phyloP scores from a whole-genome alignment of 768 basidiomycete genomes.

The Boletus sensibilis region DNA sequence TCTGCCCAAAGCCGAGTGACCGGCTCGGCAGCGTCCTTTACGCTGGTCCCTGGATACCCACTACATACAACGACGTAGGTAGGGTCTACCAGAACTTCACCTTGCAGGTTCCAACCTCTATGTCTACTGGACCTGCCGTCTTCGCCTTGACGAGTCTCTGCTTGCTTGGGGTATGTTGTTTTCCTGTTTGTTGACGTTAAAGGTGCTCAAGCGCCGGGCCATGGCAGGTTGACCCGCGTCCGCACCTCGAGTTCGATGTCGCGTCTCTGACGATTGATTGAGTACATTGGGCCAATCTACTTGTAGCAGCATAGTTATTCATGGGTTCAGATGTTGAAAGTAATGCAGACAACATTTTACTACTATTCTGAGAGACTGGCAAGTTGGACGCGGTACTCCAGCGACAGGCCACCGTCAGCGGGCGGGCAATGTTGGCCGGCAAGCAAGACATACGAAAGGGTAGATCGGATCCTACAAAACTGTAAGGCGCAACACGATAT shows the following conservation, averaged over 20 bases:
- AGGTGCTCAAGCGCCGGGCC: not conserved
- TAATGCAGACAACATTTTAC: not conserved
- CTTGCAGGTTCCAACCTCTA: constrained; percentile 11
- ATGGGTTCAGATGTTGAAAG: not conserved
- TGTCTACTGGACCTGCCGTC: constrained; percentile 22
- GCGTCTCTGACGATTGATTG: constrained; percentile 19
- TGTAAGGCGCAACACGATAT: not conserved
- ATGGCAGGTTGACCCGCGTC: constrained; percentile 25
- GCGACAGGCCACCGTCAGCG: not conserved
- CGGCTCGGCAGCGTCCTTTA: constrained; percentile 29
- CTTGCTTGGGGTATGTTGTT: constrained; percentile 28
- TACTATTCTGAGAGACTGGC: no score
- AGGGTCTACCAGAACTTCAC: constrained; percentile 34
- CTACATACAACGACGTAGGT: constrained; percentile 8
- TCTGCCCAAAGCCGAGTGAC: constrained; percentile 22
- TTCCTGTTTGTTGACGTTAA: not conserved
- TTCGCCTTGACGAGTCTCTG: constrained; percentile 32
- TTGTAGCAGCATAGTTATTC: not conserved
- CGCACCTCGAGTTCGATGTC: constrained; percentile 30
- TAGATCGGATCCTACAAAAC: not conserved
- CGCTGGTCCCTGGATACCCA: constrained; percentile 29
- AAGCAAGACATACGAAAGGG: not conserved
- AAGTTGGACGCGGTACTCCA: not conserved
- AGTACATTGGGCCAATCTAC: not conserved
- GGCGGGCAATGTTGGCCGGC: constrained; percentile 4